phyloP scores from a whole-genome alignment of 2,329 filamentous ascomycete species.

The Cytospora chrysosperma region DNA sequence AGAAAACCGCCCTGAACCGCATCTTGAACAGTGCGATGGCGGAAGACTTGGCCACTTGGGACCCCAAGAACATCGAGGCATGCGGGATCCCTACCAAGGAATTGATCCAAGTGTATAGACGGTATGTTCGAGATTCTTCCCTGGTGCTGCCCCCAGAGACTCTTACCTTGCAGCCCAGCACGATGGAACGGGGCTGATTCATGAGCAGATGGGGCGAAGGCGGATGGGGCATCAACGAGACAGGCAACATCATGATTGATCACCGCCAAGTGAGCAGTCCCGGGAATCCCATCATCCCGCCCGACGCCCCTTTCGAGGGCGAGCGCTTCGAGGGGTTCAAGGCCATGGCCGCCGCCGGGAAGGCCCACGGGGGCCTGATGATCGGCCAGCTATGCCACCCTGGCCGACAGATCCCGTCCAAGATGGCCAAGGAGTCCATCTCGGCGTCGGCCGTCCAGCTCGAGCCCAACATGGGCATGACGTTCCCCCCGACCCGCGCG shows the following conservation, averaged over 20 bases:
- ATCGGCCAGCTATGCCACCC: slow-evolving; percentile 63
- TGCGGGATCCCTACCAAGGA: slow-evolving; percentile 44
- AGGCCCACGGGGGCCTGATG: slow-evolving; percentile 58
- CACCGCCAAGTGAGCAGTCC: slow-evolving; percentile 54
- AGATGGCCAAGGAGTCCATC: slow-evolving; percentile 38
- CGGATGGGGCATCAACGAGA: slow-evolving; percentile 54
- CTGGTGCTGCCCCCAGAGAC: background rate
- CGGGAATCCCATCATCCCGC: slow-evolving; percentile 59
- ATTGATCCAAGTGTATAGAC: slow-evolving; percentile 54
- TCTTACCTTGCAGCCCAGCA: too few relatives aligned
- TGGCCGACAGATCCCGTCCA: slow-evolving; percentile 49
- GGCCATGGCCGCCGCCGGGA: slow-evolving; percentile 51
- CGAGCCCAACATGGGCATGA: slow-evolving; percentile 29
- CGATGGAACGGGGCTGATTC: background rate
- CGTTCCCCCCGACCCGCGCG: slow-evolving; percentile 49
- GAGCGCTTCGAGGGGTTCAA: slow-evolving; percentile 61
- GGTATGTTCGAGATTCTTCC: slow-evolving; percentile 27
- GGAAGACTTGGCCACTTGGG: slow-evolving; percentile 62
- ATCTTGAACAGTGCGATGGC: slow-evolving; percentile 67
- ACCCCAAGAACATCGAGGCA: slow-evolving; percentile 54
- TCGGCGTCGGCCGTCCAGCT: slow-evolving; percentile 42
- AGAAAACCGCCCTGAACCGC: slow-evolving; percentile 57
- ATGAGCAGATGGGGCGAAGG: slow-evolving; percentile 53
- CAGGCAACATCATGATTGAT: slow-evolving; percentile 65
- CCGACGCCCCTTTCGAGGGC: slow-evolving; percentile 48